These are phyloP conservation scores for Sarcocystis neurona DNA, from an alignment of 169 alveolate species.

Conservation along the genomic window DNA sequence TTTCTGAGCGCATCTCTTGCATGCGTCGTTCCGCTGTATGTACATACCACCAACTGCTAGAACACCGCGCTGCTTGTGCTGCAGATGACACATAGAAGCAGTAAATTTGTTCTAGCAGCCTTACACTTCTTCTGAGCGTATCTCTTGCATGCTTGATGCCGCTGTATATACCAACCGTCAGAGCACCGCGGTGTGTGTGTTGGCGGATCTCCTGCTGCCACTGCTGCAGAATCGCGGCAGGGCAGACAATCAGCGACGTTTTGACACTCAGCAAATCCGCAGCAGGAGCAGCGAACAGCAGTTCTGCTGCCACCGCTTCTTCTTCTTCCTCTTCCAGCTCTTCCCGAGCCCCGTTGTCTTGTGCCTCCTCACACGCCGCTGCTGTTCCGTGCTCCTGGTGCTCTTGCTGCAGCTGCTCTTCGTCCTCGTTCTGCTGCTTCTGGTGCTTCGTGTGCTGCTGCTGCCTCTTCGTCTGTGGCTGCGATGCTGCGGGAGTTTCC, in stretches of 20 bases:
- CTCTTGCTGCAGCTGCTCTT: constrained; percentile 5
- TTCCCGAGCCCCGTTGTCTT: too few relatives aligned
- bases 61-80: constrained; percentile 20
- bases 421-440: neutral
- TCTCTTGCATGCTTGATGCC: constrained; percentile 55
- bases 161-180: constrained; percentile 34
- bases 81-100: neutral
- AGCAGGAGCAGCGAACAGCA: too few relatives aligned
- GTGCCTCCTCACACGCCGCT: too few relatives aligned
- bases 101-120: neutral
- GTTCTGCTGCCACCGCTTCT: too few relatives aligned
- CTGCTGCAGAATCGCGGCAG: constrained; percentile 65
- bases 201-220: constrained; percentile 63
- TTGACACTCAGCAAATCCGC: too few relatives aligned
- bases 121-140: constrained; percentile 15
- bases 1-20: constrained; percentile 42
- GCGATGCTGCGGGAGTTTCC: too few relatives aligned
- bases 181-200: constrained; percentile 15
- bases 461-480: too few relatives aligned
- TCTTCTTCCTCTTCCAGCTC: too few relatives aligned
- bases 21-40: constrained; percentile 40
- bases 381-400: constrained; percentile 25
- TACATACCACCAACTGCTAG: constrained; percentile 15
- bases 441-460: too few relatives aligned
- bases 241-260: constrained; percentile 65